Conservation (phyloP, 768 basidiomycete genomes). For the Suillus brevipes region DNA sequence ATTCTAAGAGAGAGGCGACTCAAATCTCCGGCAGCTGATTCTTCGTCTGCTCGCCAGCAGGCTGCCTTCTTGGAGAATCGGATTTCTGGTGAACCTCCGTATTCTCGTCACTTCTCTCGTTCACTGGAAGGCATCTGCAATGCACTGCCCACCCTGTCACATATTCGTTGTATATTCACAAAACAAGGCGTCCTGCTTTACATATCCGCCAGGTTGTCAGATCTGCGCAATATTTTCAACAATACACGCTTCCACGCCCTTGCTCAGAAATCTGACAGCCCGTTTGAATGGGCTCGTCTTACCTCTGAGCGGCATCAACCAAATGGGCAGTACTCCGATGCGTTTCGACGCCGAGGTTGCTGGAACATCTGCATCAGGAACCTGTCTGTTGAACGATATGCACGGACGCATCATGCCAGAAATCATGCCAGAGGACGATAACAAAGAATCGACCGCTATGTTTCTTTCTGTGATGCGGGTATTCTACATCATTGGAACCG, state of each 20-base stretch:
- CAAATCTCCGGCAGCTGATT: conserved; percentile 8
- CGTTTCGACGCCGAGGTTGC: neutral
- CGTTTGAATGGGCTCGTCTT: conserved; percentile 6
- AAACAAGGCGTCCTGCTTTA: conserved; percentile 7
- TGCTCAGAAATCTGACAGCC: neutral
- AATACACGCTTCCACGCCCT: neutral
- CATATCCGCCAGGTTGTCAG: neutral
- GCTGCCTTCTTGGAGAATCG: too few relatives aligned
- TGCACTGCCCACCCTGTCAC: neutral
- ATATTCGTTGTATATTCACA: neutral
- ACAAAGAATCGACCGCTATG: neutral
- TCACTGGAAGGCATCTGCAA: conserved; percentile 8
- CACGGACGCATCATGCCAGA: conserved; percentile 5
- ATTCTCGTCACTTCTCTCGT: conserved; percentile 13
- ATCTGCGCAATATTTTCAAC: neutral
- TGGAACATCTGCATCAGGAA: neutral
- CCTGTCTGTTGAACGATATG: conserved; percentile 5
- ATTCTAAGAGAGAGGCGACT: conserved; percentile 18
- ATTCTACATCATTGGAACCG: conserved; percentile 8
- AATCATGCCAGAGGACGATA: conserved; percentile 4
- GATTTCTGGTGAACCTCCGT: conserved; percentile 2
- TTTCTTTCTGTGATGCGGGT: conserved; percentile 9
- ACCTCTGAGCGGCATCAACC: neutral
- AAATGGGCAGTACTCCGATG: neutral
- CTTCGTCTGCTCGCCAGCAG: conserved; percentile 10